These are phyloP conservation scores for Termitomyces sp. DNA, from an alignment of 768 basidiomycete genomes.

Conservation along the genomic window DNA sequence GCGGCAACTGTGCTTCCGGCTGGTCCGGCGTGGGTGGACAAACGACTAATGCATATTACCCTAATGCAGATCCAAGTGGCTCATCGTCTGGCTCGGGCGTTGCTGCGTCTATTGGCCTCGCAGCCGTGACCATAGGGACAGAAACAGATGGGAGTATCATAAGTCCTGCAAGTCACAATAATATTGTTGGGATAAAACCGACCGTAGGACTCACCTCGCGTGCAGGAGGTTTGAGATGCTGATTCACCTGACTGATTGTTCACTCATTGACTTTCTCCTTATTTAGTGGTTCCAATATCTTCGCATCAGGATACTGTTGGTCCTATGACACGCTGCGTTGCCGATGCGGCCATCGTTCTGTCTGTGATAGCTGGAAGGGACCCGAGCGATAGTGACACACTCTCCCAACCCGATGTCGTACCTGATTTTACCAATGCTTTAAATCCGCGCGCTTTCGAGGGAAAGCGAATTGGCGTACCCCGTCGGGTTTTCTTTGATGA, in stretches of 20 bases:
- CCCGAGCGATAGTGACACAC: conserved; percentile 46
- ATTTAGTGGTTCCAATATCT: conserved; percentile 48
- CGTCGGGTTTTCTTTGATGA: conserved; percentile 31
- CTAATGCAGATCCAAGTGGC: conserved; percentile 46
- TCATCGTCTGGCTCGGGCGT: conserved; percentile 57
- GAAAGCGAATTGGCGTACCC: conserved; percentile 51
- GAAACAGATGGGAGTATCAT: conserved; percentile 52
- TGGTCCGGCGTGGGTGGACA: conserved; percentile 27
- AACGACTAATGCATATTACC: conserved; percentile 21
- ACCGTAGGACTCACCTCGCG: conserved; percentile 55
- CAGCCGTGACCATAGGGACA: conserved; percentile 39
- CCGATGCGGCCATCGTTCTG: conserved; percentile 50
- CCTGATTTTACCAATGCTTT: conserved; percentile 54
- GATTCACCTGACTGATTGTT: background rate
- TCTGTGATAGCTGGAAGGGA: conserved; percentile 50
- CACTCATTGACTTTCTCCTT: background rate
- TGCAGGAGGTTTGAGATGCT: conserved; percentile 38
- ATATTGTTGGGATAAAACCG: conserved; percentile 54
- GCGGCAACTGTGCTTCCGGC: conserved; percentile 40
- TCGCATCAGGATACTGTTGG: conserved; percentile 54
- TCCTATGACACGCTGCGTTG: conserved; percentile 45
- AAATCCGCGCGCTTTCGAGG: conserved; percentile 36
- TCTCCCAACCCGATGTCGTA: conserved; percentile 42
- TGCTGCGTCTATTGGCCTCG: conserved; percentile 44
- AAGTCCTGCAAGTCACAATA: conserved; percentile 45